phyloP scores from a whole-genome alignment of 129 eudicot species.

The Flaveria brownii region DNA sequence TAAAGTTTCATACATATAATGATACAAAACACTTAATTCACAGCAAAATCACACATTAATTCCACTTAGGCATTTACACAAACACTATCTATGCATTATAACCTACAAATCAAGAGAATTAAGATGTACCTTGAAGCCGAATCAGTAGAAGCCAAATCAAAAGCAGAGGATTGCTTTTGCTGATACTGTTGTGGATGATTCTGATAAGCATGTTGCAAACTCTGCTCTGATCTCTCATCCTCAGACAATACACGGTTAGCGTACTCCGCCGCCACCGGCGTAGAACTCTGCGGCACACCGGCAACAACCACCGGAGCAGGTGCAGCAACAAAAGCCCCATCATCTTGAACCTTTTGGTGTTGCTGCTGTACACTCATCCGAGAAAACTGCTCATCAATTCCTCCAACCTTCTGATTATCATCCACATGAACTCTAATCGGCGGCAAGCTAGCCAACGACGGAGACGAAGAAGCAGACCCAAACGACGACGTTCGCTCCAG shows the following conservation, averaged over 20 bases:
- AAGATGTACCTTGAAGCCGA: conserved; percentile 64
- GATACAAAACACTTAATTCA: background rate
- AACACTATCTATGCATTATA: conserved; percentile 16
- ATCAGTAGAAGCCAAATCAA: conserved; percentile 69
- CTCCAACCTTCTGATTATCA: conserved; percentile 50
- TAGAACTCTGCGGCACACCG: conserved; percentile 34
- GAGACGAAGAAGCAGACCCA: conserved; percentile 71
- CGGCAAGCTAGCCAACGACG: conserved; percentile 70
- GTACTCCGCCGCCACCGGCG: conserved; percentile 38
- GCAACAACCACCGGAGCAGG: conserved; percentile 44
- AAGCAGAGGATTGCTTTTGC: conserved; percentile 35
- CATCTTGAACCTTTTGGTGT: conserved; percentile 42
- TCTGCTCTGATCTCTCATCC: conserved; percentile 73
- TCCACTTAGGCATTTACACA: conserved; percentile 29
- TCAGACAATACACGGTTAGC: conserved; percentile 48
- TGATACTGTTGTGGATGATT: conserved; percentile 42
- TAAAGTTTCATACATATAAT: background rate
- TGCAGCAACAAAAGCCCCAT: conserved; percentile 39
- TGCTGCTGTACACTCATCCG: conserved; percentile 47
- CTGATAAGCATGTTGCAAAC: conserved; percentile 34
- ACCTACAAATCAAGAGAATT: background rate
- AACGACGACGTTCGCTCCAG: conserved; percentile 67
- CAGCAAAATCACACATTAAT: background rate
- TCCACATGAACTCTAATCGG: conserved; percentile 66
- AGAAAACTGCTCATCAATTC: conserved; percentile 72